Evolutionary conservation across 176 grass and related monocot species (phyloP), one percentile per base, ranked within the genome.

Genomic region (Oryza glumipatula): DNA sequence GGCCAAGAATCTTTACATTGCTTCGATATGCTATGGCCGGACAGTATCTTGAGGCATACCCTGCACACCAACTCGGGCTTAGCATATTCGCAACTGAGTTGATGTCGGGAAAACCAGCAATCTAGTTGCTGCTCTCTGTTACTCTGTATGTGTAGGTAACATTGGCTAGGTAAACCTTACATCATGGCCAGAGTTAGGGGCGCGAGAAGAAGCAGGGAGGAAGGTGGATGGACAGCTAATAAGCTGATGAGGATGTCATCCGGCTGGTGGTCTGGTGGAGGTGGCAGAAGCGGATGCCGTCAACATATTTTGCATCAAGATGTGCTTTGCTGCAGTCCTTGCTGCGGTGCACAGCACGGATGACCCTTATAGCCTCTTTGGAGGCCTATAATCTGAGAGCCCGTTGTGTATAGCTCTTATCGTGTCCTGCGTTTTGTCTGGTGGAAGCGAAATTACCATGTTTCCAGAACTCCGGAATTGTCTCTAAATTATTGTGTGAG

Each of bases 1-100:
- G 94, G 85, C 94, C 73, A 97, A 97, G 83, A 97, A 97, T 90
- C 94, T 97, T 74, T 97, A 97, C 76, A 97, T 97, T 73, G 94
- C 92, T 67, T 97, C 94, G 63, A 94, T 97, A 86, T 97, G 92
- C 86, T 92, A 78, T 58, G 92, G 94, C 47, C 89, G 94, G 77
- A 97, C 92, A 1, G 94, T 97, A 22, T 97, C 87, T 47, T 97
- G 88, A 97, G 67, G 60, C 68, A 88, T 67, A 16, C 64, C 47
- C 3, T 36, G 61, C 78, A 83, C 84, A 73, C 79, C 56, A 78
- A 68, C 80, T 74, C 17, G 39, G 51, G 76, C 46, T 22, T 79
- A 82, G 69, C 84, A 73, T 74, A 83, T 74, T 90, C n/a, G 54
- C 46, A 86, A 63, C 58, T 5, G 47, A 78, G 69, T 83, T 83